A percentile compares a stretch with the other conserved stretches of the same genome.
These are phyloP conservation scores for Clarireedia hainanense DNA, from an alignment of 2,329 filamentous ascomycete genomes.

Conservation along the genomic window DNA sequence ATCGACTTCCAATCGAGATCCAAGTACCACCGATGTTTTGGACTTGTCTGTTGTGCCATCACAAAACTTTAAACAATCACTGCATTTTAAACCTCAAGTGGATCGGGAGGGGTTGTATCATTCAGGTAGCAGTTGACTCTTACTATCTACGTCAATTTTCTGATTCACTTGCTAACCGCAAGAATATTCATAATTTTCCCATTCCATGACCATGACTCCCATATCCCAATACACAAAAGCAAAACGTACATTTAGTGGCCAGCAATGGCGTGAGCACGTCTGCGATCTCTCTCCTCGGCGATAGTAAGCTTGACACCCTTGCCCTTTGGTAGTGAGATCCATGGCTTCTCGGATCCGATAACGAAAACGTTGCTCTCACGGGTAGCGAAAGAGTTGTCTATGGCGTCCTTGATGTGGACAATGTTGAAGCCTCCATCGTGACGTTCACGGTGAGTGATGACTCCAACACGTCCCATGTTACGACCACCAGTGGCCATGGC, in stretches of 20 bases:
- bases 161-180: slow-evolving; percentile 19
- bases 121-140: slow-evolving; percentile 27
- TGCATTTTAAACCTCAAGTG: neutral
- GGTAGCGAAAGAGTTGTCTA: slow-evolving; percentile 99
- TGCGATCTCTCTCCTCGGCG: slow-evolving; percentile 97
- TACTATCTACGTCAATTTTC: slow-evolving; percentile 25
- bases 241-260: slow-evolving; percentile 26
- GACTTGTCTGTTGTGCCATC: neutral
- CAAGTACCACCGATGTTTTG: no score
- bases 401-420: slow-evolving; percentile 99
- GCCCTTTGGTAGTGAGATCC: slow-evolving; percentile 99
- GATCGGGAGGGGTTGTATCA: slow-evolving; percentile 6
- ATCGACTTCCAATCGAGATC: no score
- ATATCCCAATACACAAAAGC: slow-evolving; percentile 18
- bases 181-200: slow-evolving; percentile 26
- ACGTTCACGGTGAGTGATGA: slow-evolving; percentile 99
- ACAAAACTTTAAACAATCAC: neutral
- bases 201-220: slow-evolving; percentile 21
- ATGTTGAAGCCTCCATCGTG: slow-evolving; percentile 99
- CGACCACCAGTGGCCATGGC: slow-evolving; percentile 99
- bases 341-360: slow-evolving; percentile 97
- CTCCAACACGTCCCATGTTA: slow-evolving; percentile 99
- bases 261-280: slow-evolving; percentile 54
- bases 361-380: slow-evolving; percentile 99
- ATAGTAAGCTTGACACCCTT: slow-evolving; percentile 99